Base-by-base conservation (phyloP, 441 rosid species). In the Erodium chrysanthum region DNA sequence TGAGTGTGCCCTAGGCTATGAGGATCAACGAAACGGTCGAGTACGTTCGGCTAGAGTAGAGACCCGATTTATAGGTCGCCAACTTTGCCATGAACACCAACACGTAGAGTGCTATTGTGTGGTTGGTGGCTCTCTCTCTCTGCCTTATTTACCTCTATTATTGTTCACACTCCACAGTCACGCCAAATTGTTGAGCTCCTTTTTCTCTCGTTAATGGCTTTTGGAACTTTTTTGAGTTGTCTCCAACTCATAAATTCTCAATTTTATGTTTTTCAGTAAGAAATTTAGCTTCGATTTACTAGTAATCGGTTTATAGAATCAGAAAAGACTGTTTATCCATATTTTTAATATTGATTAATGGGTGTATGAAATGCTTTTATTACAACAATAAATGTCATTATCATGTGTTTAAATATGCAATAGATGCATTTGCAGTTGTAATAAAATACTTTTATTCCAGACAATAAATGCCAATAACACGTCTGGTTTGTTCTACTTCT, bases 11-110 rank as follows among this genome's bases (percentile, higher is more conserved):
- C 63, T 59, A 65, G 66, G 22, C 23, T 22, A 31, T n/a, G 4
- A 37, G 27, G 29, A 29, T 21, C 52, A 60, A 7, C 4, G 15
- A 12, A 64, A 44, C 35, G 42, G 42, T 12, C 64, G 69, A 66
- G 62, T 66, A 44, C 66, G 67, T 29, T 29, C 14, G 50, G 7
- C 25, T 7, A 0, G 9, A 17, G 70, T 7, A 1, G 10, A 18
- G 70, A 25, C 66, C 68, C 64, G 29, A 54, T 68, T 64, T 54
- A 68, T 64, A 68, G 76, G 60, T 62, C 21, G 69, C 65, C 71
- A 68, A 52, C 76, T 68, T 73, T 18, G 25, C 71, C 76, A 73
- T 68, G 71, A 73, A 68, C 33, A 0, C 17, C 37, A 27, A 54
- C 71, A 64, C 66, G 72, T 68, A 50, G 65, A 31, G 56, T 7